Percentiles rank a stretch among this genome's conserved stretches.
Evolutionary conservation across 2,329 filamentous ascomycete species (phyloP).

Genomic region (Sclerotinia glacialis): DNA sequence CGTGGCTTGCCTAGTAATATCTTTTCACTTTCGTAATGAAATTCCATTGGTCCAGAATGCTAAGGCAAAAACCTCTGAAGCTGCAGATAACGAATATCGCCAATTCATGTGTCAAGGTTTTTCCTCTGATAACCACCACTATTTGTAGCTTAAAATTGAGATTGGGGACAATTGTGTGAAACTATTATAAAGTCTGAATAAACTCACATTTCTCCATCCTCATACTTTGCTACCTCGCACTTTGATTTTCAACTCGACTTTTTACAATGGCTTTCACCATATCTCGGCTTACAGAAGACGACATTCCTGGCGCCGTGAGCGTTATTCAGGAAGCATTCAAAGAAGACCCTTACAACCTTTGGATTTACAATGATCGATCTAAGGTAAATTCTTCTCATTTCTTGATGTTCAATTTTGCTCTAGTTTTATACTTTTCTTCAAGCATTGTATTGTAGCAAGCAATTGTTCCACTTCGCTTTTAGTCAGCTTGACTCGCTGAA

Average conservation of each 20-base stretch:
- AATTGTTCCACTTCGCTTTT: neutral
- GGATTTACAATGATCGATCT: constrained; percentile 58
- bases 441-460: neutral
- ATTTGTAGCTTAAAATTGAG: neutral
- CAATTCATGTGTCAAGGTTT: constrained; percentile 1
- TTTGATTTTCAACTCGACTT: neutral
- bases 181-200: neutral
- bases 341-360: constrained; percentile 64
- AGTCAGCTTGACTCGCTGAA: neutral
- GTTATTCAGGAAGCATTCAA: constrained; percentile 66
- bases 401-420: constrained; percentile 8
- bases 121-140: constrained; percentile 1
- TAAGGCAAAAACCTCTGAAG: neutral
- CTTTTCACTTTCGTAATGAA: neutral
- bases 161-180: neutral
- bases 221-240: neutral
- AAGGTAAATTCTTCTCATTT: constrained; percentile 43
- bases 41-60: neutral
- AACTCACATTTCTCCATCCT: neutral
- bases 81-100: neutral
- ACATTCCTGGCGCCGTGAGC: constrained; percentile 62
- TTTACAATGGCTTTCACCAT: constrained; percentile 53
- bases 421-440: constrained; percentile 5
- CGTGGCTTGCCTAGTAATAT: neutral
- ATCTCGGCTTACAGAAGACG: constrained; percentile 52